Percentiles rank a stretch among this genome's conserved stretches.
These are phyloP conservation scores for Picea abies DNA, from an alignment of 83 land plant genomes.

Conservation along the genomic window DNA sequence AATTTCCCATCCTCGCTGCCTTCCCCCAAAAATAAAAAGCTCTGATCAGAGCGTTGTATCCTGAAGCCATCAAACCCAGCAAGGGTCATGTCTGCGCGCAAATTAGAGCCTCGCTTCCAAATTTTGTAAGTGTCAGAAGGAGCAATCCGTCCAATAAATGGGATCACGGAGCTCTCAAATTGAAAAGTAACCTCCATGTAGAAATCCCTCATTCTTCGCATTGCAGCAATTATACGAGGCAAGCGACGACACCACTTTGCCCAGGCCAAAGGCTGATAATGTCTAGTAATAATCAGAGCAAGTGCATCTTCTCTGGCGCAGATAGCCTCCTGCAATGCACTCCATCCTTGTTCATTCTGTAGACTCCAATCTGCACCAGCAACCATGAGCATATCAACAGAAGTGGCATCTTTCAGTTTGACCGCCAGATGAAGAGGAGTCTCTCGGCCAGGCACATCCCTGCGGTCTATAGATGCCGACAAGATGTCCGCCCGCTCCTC, in stretches of 20 bases:
- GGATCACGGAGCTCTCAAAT: conserved; percentile 78
- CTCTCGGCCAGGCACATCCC: conserved; percentile 77
- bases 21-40: conserved; percentile 71
- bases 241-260: conserved; percentile 82
- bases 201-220: conserved; percentile 63
- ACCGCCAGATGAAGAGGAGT: conserved; percentile 79
- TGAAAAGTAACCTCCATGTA: conserved; percentile 80
- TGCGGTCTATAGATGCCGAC: conserved; percentile 60
- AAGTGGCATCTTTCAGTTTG: conserved; percentile 41
- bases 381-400: conserved; percentile 70
- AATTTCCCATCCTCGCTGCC: conserved; percentile 78
- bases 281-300: conserved; percentile 67
- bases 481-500: conserved; percentile 60
- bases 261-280: conserved; percentile 83
- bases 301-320: conserved; percentile 66
- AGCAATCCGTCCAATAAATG: conserved; percentile 71
- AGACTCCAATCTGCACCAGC: conserved; percentile 83
- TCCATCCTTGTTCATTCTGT: conserved; percentile 76
- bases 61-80: conserved; percentile 80
- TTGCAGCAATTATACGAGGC: conserved; percentile 58
- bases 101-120: conserved; percentile 72
- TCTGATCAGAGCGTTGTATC: conserved; percentile 74
- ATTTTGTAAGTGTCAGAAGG: conserved; percentile 82
- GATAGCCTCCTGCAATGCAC: conserved; percentile 74
- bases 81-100: conserved; percentile 79